phyloP scores from a whole-genome alignment of 805 yeast genomes.

The Jamesozyma piceae region DNA sequence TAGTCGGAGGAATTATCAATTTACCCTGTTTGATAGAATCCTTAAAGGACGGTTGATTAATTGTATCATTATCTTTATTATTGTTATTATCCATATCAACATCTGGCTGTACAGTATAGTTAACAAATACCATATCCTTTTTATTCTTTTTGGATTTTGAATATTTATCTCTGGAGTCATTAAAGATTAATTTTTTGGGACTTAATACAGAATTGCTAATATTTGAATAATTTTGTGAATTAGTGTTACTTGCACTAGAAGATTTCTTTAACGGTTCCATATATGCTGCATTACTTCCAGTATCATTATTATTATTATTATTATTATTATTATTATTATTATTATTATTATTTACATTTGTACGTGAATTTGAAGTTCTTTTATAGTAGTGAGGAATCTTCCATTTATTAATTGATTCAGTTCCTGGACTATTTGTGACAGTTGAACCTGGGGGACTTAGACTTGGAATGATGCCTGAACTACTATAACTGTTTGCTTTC shows the following conservation, averaged over 20 bases:
- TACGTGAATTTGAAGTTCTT: constrained; percentile 9
- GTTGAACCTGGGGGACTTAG: neutral
- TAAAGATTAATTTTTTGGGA: constrained; percentile 25
- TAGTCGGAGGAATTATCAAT: neutral
- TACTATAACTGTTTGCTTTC: neutral
- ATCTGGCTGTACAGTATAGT: constrained; percentile 27
- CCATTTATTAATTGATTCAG: constrained; percentile 26
- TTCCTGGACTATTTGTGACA: constrained; percentile 10
- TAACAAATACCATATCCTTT: constrained; percentile 29
- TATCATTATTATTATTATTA: neutral
- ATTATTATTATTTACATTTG: neutral
- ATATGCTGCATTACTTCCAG: neutral
- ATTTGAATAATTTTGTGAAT: neutral
- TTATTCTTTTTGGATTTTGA: constrained; percentile 13
- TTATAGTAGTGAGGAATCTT: constrained; percentile 30
- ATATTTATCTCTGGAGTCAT: constrained; percentile 13
- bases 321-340: neutral
- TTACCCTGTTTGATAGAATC: neutral
- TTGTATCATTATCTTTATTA: neutral
- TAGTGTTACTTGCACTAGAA: constrained; percentile 1
- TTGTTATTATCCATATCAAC: neutral
- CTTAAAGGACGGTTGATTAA: neutral
- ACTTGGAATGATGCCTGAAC: neutral
- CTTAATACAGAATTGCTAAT: constrained; percentile 5
- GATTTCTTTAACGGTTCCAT: neutral